phyloP scores from a whole-genome alignment of 345 rosid genomes.

The Limnanthes douglasii region DNA sequence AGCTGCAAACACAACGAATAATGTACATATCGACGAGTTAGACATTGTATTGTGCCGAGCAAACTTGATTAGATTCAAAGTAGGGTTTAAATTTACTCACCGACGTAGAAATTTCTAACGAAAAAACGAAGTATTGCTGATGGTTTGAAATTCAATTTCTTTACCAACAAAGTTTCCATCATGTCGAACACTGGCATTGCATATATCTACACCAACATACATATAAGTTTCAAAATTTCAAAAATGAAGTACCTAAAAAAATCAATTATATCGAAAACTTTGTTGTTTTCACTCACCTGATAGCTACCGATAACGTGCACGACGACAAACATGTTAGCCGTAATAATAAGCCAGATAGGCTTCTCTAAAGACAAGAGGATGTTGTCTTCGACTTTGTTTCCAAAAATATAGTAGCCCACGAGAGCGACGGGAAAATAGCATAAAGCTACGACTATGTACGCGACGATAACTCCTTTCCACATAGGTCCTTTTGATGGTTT shows the following conservation, averaged over 20 bases:
- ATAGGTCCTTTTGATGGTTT: slow-evolving; percentile 79
- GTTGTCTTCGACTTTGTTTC: slow-evolving; percentile 47
- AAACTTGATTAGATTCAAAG: too few relatives aligned
- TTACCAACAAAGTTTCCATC: slow-evolving; percentile 55
- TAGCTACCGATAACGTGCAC: slow-evolving; percentile 75
- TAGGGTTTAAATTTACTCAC: slow-evolving; percentile 32
- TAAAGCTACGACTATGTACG: slow-evolving; percentile 54
- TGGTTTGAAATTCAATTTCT: slow-evolving; percentile 38
- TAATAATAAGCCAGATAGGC: slow-evolving; percentile 54
- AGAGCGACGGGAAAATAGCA: slow-evolving; percentile 83
- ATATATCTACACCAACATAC: slow-evolving; percentile 23
- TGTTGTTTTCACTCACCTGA: slow-evolving; percentile 46
- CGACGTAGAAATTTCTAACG: slow-evolving; percentile 37
- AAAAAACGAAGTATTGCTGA: slow-evolving; percentile 26
- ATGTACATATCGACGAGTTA: too few relatives aligned
- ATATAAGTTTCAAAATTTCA: neutral
- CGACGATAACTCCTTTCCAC: slow-evolving; percentile 72
- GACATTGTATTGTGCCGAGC: too few relatives aligned
- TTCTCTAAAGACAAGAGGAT: slow-evolving; percentile 49
- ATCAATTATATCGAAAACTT: neutral
- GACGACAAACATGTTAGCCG: slow-evolving; percentile 58
- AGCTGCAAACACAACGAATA: slow-evolving; percentile 16
- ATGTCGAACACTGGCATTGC: slow-evolving; percentile 83
- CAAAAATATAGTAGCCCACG: slow-evolving; percentile 44
- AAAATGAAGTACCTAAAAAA: neutral